Evolutionary conservation across 1,139 yeast species (phyloP), one percentile per base, ranked within the genome.

Genomic region (Nadsonia starkeyi-henricii): DNA sequence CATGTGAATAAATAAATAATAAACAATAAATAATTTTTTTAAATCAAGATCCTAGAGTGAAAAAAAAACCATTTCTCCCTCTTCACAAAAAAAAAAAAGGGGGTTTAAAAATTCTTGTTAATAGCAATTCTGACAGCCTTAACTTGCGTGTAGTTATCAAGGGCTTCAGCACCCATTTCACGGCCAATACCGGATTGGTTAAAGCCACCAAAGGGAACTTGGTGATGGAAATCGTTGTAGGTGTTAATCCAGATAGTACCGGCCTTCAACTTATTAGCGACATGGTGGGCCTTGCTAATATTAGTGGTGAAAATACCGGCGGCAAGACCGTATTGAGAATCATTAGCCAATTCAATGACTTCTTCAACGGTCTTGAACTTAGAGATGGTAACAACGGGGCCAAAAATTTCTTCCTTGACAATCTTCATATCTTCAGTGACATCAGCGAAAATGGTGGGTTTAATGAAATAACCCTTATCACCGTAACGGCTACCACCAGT

Each of bases 141-240:
- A 60, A 71, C 71, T 70, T 85, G 91, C 54, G 84, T 77, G 74
- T 85, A 85, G 76, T 81, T 82, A 58, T 81, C 85, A 59, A 85
- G 75, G 48, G 88, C 93, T 65, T 82, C 88, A 55, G 70, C 71
- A 66, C 95, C 95, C 81, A 85, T 79, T 74, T 85, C 95, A 71
- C 94, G 82, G 63, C 95, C 95, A 64, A 83, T 78, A 69, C 95
- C 95, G 52, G 93, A 82, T 68, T 81, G 78, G 64, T 81, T 81
- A 77, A 71, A 85, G 57, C 95, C 95, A 63, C 95, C 95, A 56
- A 78, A 78, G 53, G 83, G 83, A 63, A 84, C 81, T 68, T 77
- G 74, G 58, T 76, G 77, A 69, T 85, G 85, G 80, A 84, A 80
- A 61, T 81, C 85, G 67, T 85, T 85, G 73, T 83, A 85, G 55